These are phyloP conservation scores for Fusarium buharicum DNA, from an alignment of 2,329 filamentous ascomycete species.

Conservation along the genomic window DNA sequence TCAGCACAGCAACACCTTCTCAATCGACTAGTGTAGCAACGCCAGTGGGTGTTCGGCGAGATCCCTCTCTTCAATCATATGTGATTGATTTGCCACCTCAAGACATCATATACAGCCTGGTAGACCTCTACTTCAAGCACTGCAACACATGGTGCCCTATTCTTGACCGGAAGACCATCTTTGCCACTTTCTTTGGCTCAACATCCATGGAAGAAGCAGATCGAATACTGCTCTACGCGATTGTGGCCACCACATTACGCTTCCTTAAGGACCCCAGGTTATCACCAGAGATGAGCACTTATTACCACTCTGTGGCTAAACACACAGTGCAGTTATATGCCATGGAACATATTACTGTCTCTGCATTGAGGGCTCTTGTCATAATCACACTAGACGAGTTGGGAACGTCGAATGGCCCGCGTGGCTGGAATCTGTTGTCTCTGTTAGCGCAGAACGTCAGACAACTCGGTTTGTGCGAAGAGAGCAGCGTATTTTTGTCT, in stretches of 20 bases:
- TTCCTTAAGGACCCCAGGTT: constrained; percentile 55
- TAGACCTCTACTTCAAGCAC: constrained; percentile 72
- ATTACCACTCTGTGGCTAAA: constrained; percentile 54
- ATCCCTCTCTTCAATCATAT: constrained; percentile 49
- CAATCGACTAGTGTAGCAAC: not conserved
- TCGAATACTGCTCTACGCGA: constrained; percentile 56
- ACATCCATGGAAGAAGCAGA: constrained; percentile 54
- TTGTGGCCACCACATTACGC: constrained; percentile 56
- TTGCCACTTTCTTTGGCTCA: constrained; percentile 54
- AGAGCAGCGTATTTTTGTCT: constrained; percentile 52
- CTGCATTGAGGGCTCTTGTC: constrained; percentile 53
- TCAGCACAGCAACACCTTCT: constrained; percentile 5
- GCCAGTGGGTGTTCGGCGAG: constrained; percentile 28
- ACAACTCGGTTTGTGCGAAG: constrained; percentile 54
- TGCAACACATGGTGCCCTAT: constrained; percentile 69
- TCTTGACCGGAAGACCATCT: constrained; percentile 56
- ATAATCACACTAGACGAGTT: constrained; percentile 56
- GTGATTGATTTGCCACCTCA: constrained; percentile 66
- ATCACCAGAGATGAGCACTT: constrained; percentile 51
- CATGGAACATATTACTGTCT: constrained; percentile 55
- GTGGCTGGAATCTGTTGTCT: constrained; percentile 55
- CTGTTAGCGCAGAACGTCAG: constrained; percentile 53
- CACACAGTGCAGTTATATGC: constrained; percentile 55
- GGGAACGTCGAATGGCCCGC: constrained; percentile 56
- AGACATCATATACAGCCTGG: constrained; percentile 67